Evolutionary conservation across 805 yeast species (phyloP).

Genomic region (Starmerella powellii): DNA sequence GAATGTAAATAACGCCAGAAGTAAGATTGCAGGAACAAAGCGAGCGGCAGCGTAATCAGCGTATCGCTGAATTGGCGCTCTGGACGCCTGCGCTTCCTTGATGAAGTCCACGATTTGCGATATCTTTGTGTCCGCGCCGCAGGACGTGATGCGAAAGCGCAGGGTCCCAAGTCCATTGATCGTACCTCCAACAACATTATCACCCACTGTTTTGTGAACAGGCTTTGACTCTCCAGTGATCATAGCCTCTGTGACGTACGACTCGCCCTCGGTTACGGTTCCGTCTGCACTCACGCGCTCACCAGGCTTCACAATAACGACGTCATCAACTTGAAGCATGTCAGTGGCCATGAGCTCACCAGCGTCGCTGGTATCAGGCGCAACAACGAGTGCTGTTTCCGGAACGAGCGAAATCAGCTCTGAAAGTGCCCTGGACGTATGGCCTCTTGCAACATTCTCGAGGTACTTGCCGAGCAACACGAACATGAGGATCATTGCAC

Average conservation of each 20-base stretch:
- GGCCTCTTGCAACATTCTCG: constrained; percentile 87
- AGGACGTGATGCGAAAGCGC: constrained; percentile 51
- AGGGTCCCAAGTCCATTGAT: constrained; percentile 68
- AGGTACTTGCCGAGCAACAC: constrained; percentile 83
- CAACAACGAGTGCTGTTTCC: constrained; percentile 45
- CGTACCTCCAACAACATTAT: constrained; percentile 75
- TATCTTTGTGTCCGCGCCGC: constrained; percentile 77
- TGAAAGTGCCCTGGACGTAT: constrained; percentile 80
- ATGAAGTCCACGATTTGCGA: constrained; percentile 79
- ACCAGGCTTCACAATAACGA: constrained; percentile 72
- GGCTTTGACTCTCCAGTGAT: constrained; percentile 87
- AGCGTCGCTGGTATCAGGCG: constrained; percentile 24
- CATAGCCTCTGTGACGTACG: constrained; percentile 80
- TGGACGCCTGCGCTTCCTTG: constrained; percentile 74
- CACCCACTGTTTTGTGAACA: constrained; percentile 49
- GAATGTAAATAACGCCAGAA: constrained; percentile 54
- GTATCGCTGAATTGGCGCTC: constrained; percentile 81
- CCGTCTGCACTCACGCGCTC: constrained; percentile 91
- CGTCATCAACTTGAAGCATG: constrained; percentile 62
- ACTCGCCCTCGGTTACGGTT: constrained; percentile 55
- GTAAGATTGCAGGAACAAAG: constrained; percentile 68
- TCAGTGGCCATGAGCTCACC: constrained; percentile 48
- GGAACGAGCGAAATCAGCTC: constrained; percentile 73
- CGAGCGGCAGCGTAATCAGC: constrained; percentile 77
- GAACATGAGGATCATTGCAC: constrained; percentile 71